These are phyloP conservation scores for Bretschneidera sinensis DNA, from an alignment of 345 rosid species.

Conservation along the genomic window DNA sequence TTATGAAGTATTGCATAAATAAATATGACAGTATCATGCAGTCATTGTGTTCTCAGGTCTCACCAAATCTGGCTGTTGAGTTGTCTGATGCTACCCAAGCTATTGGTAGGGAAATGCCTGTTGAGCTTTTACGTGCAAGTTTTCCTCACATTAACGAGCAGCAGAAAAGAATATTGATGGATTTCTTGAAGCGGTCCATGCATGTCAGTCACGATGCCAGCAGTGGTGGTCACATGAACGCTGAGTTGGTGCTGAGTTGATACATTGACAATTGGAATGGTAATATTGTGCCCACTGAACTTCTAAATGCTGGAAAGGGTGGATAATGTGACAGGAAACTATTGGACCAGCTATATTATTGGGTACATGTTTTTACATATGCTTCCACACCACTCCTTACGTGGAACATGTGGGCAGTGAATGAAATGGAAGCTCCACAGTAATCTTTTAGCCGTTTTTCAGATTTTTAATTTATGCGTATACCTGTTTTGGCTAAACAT, in stretches of 20 bases:
- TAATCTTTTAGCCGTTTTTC: slow-evolving; percentile 11
- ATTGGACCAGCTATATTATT: background rate
- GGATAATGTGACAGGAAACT: background rate
- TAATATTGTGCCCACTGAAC: background rate
- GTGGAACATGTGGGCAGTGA: background rate
- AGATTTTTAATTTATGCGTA: slow-evolving; percentile 9
- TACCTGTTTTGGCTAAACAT: slow-evolving; percentile 19
- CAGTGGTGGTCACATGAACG: slow-evolving; percentile 21
- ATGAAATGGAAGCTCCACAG: slow-evolving; percentile 4
- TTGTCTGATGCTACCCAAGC: slow-evolving; percentile 67
- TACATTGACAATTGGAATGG: background rate
- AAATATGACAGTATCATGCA: slow-evolving; percentile 80
- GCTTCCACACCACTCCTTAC: background rate
- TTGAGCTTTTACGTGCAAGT: slow-evolving; percentile 78
- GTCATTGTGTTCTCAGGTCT: slow-evolving; percentile 38
- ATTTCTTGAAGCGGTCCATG: slow-evolving; percentile 79
- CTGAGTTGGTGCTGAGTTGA: slow-evolving; percentile 18
- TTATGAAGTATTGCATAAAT: slow-evolving; percentile 70
- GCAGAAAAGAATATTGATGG: slow-evolving; percentile 73
- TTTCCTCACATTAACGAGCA: slow-evolving; percentile 78
- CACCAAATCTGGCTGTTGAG: slow-evolving; percentile 29
- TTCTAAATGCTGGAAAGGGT: background rate
- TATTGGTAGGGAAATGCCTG: slow-evolving; percentile 74
- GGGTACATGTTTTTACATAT: background rate
- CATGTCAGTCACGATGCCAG: slow-evolving; percentile 38